Evolutionary conservation across 495 filamentous ascomycete species (phyloP).

Genomic region (Penicillium soppii): DNA sequence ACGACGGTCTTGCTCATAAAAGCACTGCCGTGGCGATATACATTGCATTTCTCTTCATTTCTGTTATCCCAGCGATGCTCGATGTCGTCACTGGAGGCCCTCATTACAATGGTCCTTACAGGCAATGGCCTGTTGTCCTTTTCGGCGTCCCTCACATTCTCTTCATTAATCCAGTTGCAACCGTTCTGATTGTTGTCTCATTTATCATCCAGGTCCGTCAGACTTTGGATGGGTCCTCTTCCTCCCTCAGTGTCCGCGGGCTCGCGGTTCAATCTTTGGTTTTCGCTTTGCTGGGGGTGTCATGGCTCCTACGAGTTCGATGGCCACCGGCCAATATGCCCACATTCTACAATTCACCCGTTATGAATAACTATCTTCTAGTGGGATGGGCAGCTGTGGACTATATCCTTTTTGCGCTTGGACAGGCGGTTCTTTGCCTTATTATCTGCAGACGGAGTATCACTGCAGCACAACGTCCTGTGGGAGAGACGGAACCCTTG

Average conservation of each 20-base stretch:
- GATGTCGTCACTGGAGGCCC: background rate
- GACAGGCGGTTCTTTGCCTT: background rate
- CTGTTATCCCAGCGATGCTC: background rate
- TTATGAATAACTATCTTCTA: background rate
- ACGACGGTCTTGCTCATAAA: background rate
- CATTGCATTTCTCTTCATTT: background rate
- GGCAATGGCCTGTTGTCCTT: background rate
- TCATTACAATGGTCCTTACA: background rate
- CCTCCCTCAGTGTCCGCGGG: background rate
- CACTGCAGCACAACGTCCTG: background rate
- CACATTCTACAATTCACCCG: background rate
- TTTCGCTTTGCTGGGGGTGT: background rate
- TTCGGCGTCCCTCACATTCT: background rate
- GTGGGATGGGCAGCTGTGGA: background rate
- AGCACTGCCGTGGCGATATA: background rate
- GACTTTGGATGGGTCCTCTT: background rate
- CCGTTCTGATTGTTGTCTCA: background rate
- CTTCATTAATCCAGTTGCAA: background rate
- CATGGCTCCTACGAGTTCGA: background rate
- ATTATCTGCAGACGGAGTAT: background rate
- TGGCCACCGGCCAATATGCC: background rate
- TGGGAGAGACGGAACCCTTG: background rate
- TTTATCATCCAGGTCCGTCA: background rate
- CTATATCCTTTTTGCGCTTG: background rate
- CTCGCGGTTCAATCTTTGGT: background rate